Conservation (phyloP, 805 yeast genomes). For the Allodekkera sacchari region DNA sequence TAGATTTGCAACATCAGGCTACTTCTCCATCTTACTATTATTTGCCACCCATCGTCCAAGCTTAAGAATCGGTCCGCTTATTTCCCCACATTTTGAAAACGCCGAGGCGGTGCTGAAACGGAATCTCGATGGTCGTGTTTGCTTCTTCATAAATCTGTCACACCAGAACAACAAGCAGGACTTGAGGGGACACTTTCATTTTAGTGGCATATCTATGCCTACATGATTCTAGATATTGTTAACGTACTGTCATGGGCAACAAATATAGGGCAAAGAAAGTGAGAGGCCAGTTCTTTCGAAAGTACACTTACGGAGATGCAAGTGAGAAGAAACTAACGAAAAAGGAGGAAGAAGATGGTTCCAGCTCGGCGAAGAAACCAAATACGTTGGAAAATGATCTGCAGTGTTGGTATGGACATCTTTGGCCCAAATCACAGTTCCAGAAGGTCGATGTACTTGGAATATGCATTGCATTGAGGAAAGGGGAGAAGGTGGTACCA, state of each 20-base stretch:
- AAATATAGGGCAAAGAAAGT: slow-evolving; percentile 80
- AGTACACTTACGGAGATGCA: slow-evolving; percentile 51
- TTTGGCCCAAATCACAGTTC: slow-evolving; percentile 45
- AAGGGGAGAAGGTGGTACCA: slow-evolving; percentile 23
- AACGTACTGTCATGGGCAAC: slow-evolving; percentile 57
- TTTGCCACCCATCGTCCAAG: too few relatives aligned
- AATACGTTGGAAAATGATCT: slow-evolving; percentile 2
- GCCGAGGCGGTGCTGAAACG: too few relatives aligned
- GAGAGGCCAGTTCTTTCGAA: slow-evolving; percentile 63
- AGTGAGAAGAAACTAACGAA: slow-evolving; percentile 9
- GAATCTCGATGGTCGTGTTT: too few relatives aligned
- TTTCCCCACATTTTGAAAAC: too few relatives aligned
- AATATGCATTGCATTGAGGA: slow-evolving; percentile 20
- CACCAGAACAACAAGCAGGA: too few relatives aligned
- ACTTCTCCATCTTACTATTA: too few relatives aligned
- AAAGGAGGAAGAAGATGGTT: slow-evolving; percentile 16
- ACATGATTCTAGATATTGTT: too few relatives aligned
- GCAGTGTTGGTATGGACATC: slow-evolving; percentile 12
- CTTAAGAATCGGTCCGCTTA: too few relatives aligned
- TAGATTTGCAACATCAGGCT: too few relatives aligned
- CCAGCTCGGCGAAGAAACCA: slow-evolving; percentile 1
- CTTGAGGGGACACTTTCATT: too few relatives aligned
- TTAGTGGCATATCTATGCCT: background rate
- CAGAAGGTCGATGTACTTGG: slow-evolving; percentile 39
- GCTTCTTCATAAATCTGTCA: too few relatives aligned